Conservation (phyloP, 1,284 basidiomycete genomes). For the Apiotrichum mycotoxinovorans region DNA sequence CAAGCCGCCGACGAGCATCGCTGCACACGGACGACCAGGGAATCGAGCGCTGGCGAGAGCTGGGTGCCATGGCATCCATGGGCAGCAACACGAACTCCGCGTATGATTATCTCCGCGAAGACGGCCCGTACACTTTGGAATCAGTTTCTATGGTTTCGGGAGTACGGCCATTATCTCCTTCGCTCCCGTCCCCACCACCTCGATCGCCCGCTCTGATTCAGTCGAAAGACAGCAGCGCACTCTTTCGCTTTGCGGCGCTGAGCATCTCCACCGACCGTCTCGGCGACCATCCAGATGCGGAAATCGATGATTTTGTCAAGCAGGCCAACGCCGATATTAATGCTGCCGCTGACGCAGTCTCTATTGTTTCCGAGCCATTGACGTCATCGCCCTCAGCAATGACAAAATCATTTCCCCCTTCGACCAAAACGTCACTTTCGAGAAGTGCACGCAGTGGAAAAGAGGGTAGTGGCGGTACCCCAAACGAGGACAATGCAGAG, state of each 20-base stretch:
- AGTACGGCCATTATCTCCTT: background rate
- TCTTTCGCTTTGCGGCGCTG: constrained; percentile 2
- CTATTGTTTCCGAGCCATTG: constrained; percentile 17
- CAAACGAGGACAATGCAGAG: background rate
- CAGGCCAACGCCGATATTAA: constrained; percentile 4
- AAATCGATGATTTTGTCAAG: background rate
- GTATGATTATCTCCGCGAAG: constrained; percentile 3
- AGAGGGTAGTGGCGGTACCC: constrained; percentile 20
- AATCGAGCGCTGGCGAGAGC: constrained; percentile 10
- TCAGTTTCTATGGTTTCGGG: constrained; percentile 6
- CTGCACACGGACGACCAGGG: constrained; percentile 15
- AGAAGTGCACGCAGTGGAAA: constrained; percentile 44
- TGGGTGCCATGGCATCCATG: constrained; percentile 1
- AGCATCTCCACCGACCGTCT: constrained; percentile 4
- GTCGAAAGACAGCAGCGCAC: background rate
- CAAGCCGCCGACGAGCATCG: constrained; percentile 10
- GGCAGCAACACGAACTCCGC: constrained; percentile 2
- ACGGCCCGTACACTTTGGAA: constrained; percentile 16
- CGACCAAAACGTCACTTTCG: constrained; percentile 48
- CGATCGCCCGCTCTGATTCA: constrained; percentile 7
- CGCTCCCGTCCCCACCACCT: background rate
- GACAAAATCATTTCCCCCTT: constrained; percentile 38
- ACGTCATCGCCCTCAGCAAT: constrained; percentile 38
- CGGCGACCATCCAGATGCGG: constrained; percentile 3
- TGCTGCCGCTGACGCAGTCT: constrained; percentile 23